Evolutionary conservation across 306 rosid species (phyloP), one percentile per base, ranked within the genome.

Genomic region (Datisca glomerata): DNA sequence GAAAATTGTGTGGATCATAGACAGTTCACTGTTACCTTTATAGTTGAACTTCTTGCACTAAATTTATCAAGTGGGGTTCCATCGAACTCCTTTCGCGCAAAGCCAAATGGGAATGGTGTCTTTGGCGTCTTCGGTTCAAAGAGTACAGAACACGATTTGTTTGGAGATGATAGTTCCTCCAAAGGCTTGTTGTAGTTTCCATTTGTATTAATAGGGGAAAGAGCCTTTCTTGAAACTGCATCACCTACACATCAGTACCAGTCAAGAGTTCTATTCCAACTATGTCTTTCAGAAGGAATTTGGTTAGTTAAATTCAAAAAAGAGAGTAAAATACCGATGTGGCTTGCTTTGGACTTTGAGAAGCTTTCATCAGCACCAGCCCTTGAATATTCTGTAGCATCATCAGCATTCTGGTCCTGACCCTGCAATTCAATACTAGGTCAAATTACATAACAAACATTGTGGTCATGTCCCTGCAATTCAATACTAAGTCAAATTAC

Each of bases 51-150:
- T 45, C 45, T 41, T 53, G 86, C 51, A 38, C 69, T 69, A 56
- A 77, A 72, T 60, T 74, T 89, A 48, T 68, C 70, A 16, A 89
- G 74, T 36, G 95, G 93, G 60, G 97, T 74, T 59, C 38, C 66
- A 43, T 65, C 67, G 36, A 33, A 33, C 38, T 47, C 56, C 27
- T 21, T 63, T 33, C 47, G 49, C 39, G 70, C 54, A 55, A 59
- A 57, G 35, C 33, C 54, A 20, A 29, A 37, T 44, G 38, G 20
- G 31, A 61, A 65, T 41, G 85, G 58, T 32, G 72, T 68, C 63
- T 64, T 51, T 19, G 70, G 73, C 29, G 77, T 65, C 32, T 29
- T 32, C 25, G 61, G 55, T 54, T 73, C 63, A 12, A 33, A 34
- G 45, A 21, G 35, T 18, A 43, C 18, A 8, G 59, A 11, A 51